phyloP scores from a whole-genome alignment of 2,329 filamentous ascomycete species.

The Cordyceps fumosorosea region DNA sequence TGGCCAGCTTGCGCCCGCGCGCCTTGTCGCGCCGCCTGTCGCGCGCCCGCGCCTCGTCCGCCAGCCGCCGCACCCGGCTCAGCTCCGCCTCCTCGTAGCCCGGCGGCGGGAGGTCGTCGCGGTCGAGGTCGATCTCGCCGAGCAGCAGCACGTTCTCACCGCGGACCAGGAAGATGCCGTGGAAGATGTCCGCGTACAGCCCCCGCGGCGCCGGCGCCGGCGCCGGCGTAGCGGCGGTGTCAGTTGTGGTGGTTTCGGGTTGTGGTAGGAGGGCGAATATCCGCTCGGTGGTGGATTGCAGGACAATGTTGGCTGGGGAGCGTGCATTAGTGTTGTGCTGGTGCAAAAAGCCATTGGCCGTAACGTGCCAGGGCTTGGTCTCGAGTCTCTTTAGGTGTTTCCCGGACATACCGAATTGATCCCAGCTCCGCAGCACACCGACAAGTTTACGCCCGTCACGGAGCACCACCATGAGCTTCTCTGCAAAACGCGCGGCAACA shows the following conservation, averaged over 20 bases:
- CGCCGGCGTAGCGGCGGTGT: constrained; percentile 13
- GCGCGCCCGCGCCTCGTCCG: constrained; percentile 61
- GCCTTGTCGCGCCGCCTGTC: constrained; percentile 70
- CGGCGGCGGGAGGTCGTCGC: constrained; percentile 80
- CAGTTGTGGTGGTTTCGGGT: constrained; percentile 22
- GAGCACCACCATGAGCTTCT: constrained; percentile 88
- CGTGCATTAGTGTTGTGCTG: background rate
- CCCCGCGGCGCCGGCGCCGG: constrained; percentile 21
- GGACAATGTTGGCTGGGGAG: constrained; percentile 75
- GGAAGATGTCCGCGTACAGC: constrained; percentile 76
- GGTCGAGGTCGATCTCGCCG: constrained; percentile 94
- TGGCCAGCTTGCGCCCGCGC: constrained; percentile 62
- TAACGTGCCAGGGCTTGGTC: no score
- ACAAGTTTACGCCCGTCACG: constrained; percentile 92
- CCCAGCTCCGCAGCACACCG: constrained; percentile 89
- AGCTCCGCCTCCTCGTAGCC: constrained; percentile 61
- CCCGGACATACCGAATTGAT: constrained; percentile 76
- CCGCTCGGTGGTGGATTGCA: constrained; percentile 87
- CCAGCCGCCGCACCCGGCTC: constrained; percentile 63
- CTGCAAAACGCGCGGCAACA: constrained; percentile 41
- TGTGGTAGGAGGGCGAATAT: constrained; percentile 59
- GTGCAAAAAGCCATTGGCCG: no score
- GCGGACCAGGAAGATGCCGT: constrained; percentile 84
- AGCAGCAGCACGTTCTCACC: constrained; percentile 96
- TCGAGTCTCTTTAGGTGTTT: background rate